phyloP scores from a whole-genome alignment of 208 protist genomes.

The Trypanosoma grayi region DNA sequence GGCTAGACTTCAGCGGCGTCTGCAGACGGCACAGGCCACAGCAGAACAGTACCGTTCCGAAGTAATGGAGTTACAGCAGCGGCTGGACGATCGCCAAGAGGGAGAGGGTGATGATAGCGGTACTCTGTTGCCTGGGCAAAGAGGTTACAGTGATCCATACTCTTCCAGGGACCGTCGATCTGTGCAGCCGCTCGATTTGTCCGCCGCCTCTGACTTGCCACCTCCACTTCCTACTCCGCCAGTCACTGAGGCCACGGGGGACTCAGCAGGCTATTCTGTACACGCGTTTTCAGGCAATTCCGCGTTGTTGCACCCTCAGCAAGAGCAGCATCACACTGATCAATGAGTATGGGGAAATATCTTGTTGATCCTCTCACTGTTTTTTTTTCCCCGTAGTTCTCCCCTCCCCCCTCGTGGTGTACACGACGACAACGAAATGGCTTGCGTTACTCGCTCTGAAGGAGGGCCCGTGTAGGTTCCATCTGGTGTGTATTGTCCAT shows the following conservation, averaged over 20 bases:
- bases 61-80: constrained; percentile 28
- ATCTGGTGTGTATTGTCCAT: neutral
- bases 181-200: constrained; percentile 13
- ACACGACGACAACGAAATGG: no score
- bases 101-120: neutral
- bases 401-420: no score
- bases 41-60: constrained; percentile 58
- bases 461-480: neutral
- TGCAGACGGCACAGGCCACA: constrained; percentile 52
- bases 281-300: neutral
- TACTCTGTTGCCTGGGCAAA: neutral
- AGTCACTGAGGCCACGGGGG: neutral
- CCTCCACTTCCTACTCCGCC: constrained; percentile 27
- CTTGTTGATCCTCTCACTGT: no score
- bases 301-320: no score
- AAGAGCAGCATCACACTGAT: no score
- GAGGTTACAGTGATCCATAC: neutral
- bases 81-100: constrained; percentile 12
- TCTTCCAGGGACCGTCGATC: constrained; percentile 2
- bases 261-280: neutral
- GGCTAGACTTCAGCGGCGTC: constrained; percentile 39
- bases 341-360: no score
- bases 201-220: constrained; percentile 2
- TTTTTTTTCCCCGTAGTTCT: no score
- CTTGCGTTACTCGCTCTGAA: neutral